A percentile compares a stretch with the other conserved stretches of the same genome.
Conservation (phyloP, 2,329 filamentous ascomycete species). For the Cordyceps pruinosa region DNA sequence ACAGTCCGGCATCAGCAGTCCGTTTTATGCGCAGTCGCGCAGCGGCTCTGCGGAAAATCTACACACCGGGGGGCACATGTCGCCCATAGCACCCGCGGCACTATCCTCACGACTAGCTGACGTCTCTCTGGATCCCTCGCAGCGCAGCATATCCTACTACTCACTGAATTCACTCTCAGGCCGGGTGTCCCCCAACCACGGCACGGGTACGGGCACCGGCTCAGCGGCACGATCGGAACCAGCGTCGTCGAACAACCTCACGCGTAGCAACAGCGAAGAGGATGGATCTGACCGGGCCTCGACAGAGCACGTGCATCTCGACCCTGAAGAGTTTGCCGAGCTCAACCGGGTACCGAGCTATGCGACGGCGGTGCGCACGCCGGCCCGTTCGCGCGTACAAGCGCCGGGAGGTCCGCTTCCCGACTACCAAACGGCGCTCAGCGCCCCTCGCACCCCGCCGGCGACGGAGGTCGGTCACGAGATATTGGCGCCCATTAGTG, state of each 20-base stretch:
- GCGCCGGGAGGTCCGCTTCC: constrained; percentile 49
- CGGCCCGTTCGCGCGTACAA: constrained; percentile 46
- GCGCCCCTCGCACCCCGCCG: constrained; percentile 43
- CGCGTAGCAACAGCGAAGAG: constrained; percentile 47
- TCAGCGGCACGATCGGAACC: constrained; percentile 32
- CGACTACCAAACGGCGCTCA: constrained; percentile 58
- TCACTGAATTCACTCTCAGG: constrained; percentile 38
- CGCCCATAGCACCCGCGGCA: constrained; percentile 39
- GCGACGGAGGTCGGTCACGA: constrained; percentile 25
- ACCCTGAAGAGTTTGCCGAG: constrained; percentile 55
- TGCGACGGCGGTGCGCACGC: constrained; percentile 62
- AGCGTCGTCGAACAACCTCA: constrained; percentile 41
- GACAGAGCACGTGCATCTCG: constrained; percentile 49
- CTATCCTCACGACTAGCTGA: constrained; percentile 63
- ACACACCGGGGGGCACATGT: constrained; percentile 35
- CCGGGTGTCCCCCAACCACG: constrained; percentile 34
- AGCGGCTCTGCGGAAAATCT: constrained; percentile 79
- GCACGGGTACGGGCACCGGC: constrained; percentile 18
- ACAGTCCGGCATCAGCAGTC: constrained; percentile 71
- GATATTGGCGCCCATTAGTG: constrained; percentile 26
- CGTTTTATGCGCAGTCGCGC: constrained; percentile 64
- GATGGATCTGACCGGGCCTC: constrained; percentile 46
- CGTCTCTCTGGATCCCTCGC: constrained; percentile 48
- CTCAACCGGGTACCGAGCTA: constrained; percentile 73
- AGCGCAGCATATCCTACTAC: constrained; percentile 40